These are phyloP conservation scores for Mycena kentingensis DNA, from an alignment of 768 basidiomycete species.

Conservation along the genomic window DNA sequence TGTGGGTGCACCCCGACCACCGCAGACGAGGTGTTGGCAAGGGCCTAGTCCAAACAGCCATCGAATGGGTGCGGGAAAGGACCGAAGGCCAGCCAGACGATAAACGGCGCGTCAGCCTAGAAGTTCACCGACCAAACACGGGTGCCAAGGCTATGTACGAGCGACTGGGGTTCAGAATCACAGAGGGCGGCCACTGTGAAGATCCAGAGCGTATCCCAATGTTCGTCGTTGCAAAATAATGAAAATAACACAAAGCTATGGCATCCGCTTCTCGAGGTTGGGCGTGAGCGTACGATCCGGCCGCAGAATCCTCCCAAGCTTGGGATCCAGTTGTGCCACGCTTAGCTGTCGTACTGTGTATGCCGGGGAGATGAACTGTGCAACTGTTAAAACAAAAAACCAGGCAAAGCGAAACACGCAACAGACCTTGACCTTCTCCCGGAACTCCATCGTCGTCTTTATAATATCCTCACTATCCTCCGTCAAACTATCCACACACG, in stretches of 20 bases:
- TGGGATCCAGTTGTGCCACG: constrained; percentile 15
- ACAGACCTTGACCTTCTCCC: constrained; percentile 16
- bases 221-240: constrained; percentile 5
- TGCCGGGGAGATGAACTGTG: constrained; percentile 17
- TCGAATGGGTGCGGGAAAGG: constrained; percentile 13
- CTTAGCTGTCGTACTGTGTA: constrained; percentile 16
- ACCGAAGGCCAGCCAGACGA: constrained; percentile 7
- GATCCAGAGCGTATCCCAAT: constrained; percentile 12
- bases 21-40: constrained; percentile 22
- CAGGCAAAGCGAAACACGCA: not conserved
- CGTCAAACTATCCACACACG: constrained; percentile 9
- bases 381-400: not conserved
- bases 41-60: constrained; percentile 12
- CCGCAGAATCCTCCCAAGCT: constrained; percentile 17
- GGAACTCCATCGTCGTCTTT: not conserved
- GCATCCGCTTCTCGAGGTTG: not conserved
- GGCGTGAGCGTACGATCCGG: constrained; percentile 1
- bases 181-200: constrained; percentile 3
- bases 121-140: constrained; percentile 25
- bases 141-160: constrained; percentile 24
- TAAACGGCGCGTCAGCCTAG: constrained; percentile 17
- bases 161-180: constrained; percentile 23
- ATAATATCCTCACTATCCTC: constrained; percentile 10
- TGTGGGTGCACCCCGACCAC: constrained; percentile 30
- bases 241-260: not conserved